Evolutionary conservation across 2,329 filamentous ascomycete species (phyloP).

Genomic region (Lachnellula occidentalis): DNA sequence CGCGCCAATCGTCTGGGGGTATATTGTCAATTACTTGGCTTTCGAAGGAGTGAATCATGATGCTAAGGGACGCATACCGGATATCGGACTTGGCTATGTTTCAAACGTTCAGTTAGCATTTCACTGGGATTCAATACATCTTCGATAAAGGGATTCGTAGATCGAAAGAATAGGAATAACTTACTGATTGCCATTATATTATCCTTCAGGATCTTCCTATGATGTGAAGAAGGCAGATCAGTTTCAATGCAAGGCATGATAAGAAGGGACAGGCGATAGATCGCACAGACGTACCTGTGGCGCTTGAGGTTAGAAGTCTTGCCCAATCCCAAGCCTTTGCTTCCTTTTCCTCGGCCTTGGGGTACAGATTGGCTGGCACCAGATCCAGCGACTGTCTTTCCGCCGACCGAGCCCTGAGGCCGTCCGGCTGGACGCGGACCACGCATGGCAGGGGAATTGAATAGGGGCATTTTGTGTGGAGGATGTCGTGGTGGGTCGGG

Average conservation of each 20-base stretch:
- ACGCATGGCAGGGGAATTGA: not conserved
- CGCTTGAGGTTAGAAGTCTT: not conserved
- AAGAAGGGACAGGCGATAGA: too few relatives aligned
- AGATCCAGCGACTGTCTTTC: not conserved
- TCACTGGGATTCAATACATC: not conserved
- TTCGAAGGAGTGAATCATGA: not conserved
- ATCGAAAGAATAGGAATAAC: constrained; percentile 21
- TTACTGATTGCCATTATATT: constrained; percentile 46
- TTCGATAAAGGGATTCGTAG: not conserved
- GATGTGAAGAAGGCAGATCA: not conserved
- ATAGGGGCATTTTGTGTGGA: not conserved
- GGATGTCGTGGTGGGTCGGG: not conserved
- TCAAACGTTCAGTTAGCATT: too few relatives aligned
- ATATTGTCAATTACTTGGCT: constrained; percentile 1
- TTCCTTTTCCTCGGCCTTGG: constrained; percentile 13
- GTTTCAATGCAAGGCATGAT: not conserved
- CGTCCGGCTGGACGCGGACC: not conserved
- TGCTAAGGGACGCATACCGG: constrained; percentile 35
- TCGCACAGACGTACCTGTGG: not conserved
- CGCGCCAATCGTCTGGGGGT: constrained; percentile 57
- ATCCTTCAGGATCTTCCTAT: constrained; percentile 45
- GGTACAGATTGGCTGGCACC: not conserved
- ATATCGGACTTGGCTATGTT: constrained; percentile 48
- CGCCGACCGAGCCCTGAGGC: constrained; percentile 7
- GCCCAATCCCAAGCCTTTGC: constrained; percentile 7